Conservation (phyloP, 2,329 filamentous ascomycete species). For the Pseudopyrenochaeta lycopersici region DNA sequence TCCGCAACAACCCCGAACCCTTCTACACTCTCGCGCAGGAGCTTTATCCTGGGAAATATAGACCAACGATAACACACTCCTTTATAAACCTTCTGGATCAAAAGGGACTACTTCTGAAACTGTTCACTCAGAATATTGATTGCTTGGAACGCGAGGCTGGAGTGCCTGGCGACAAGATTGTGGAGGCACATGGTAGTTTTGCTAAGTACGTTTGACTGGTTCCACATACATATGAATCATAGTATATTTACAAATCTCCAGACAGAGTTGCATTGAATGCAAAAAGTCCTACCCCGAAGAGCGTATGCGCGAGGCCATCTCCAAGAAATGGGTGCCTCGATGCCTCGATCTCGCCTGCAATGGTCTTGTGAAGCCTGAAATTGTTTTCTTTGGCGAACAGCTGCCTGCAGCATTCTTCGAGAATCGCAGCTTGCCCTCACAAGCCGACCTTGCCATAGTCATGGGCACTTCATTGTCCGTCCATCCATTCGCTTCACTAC, state of each 20-base stretch:
- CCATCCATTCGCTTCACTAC: slow-evolving; percentile 87
- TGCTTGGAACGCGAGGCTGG: slow-evolving; percentile 90
- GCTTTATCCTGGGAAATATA: slow-evolving; percentile 88
- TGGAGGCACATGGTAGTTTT: slow-evolving; percentile 96
- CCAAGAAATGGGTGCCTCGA: slow-evolving; percentile 72
- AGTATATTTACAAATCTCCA: slow-evolving; percentile 32
- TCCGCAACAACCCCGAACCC: slow-evolving; percentile 81
- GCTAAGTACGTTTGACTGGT: slow-evolving; percentile 55
- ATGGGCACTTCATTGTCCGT: slow-evolving; percentile 90
- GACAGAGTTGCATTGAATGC: slow-evolving; percentile 92
- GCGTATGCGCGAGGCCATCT: slow-evolving; percentile 75
- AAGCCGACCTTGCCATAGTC: slow-evolving; percentile 81
- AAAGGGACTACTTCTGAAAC: slow-evolving; percentile 80
- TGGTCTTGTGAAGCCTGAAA: slow-evolving; percentile 90
- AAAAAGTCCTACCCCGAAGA: slow-evolving; percentile 74
- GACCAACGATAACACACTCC: slow-evolving; percentile 87
- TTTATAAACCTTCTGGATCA: slow-evolving; percentile 85
- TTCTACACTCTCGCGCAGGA: slow-evolving; percentile 95
- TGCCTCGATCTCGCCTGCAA: slow-evolving; percentile 71
- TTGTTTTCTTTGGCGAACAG: slow-evolving; percentile 90
- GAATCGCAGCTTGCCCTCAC: slow-evolving; percentile 62
- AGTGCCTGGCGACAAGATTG: slow-evolving; percentile 79
- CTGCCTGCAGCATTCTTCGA: slow-evolving; percentile 72
- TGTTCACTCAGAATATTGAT: slow-evolving; percentile 98
- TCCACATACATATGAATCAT: too few relatives aligned